Base-by-base conservation (phyloP, 2,329 filamentous ascomycete species). In the Aspergillus carbonarius region DNA sequence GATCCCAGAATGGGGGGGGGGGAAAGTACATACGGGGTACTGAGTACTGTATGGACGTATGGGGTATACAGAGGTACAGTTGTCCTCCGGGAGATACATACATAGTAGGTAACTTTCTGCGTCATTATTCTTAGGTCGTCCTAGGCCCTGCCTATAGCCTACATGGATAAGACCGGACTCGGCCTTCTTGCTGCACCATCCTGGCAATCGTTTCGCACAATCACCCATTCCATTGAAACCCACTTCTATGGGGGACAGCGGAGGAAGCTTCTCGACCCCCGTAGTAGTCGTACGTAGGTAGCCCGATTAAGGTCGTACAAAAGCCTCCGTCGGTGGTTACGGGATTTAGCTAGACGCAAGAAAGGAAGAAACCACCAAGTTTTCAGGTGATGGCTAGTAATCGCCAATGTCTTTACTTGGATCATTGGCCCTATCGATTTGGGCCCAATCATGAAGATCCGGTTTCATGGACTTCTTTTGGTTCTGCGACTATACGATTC, bases 1-100 rank as follows among this genome's bases (percentile, higher is more conserved):
- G 32, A 55, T 55, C 46, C 54, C 54, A 49, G 42, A 49, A 49
- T 55, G 54, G 44, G n/a, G 44, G 39, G 7, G 20, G 17, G 18
- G 8, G 12, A 42, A 42, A 20, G 39, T 42, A 20, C 44, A 47
- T 10, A 30, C 23, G 44, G 25, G 23, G 44, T n/a, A 27, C 37
- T 13, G 25, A 13, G 44, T n/a, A 27, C 37, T 13, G 37, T 40
- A 40, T 27, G n/a, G 42, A 42, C n/a, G 37, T 40, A 40, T 27
- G n/a, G 42, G 20, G 6, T 42, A 42, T 20, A 18, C 30, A 32
- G 30, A 17, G 42, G 20, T 30, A 23, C 42, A 47, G 42, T 47
- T 30, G 13, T 47, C 44, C 12, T 20, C 42, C 13, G 10, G 42
- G 23, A 15, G 18, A 44, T 40, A 18, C n/a, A 17, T n/a, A 39